Base-by-base conservation (phyloP, 2,329 filamentous ascomycete species). In the Leptographium radiaticola region DNA sequence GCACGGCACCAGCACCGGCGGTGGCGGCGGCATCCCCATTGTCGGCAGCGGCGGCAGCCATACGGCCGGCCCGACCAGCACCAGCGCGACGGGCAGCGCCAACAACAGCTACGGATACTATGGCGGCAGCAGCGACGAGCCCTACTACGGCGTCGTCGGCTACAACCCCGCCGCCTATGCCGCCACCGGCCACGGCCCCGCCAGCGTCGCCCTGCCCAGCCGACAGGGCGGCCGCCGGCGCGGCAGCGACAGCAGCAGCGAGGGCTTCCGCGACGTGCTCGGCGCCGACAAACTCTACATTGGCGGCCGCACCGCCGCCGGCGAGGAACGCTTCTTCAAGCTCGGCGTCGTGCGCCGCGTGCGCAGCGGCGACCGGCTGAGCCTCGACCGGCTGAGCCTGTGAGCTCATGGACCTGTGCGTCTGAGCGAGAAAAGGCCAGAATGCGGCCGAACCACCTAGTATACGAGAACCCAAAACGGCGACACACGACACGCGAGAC, bases 301-400 rank as follows among this genome's bases (percentile, higher is more conserved):
- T 53, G 86, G 86, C 25, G 86, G 86, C 8, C 72, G 84, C 63
- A 89, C 86, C 33, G 84, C 86, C 1, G 76, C 71, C 1, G 86
- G 86, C n/a, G 86, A 90, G 63, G 86, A 90, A 65, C 79, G 80
- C 62, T 89, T 88, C 70, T 90, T 89, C 67, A 88, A 88, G 70
- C 70, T 90, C 46, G 86, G 85, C 45, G 86, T 90, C 59, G 81
- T 90, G 49, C 79, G 82, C 65, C 72, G 85, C 53, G 81, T 87
- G 55, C 74, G 81, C 63, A 90, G 86, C 66, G 82, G 84, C 53
- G 86, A 89, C 64, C 76, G 86, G 44, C 67, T 89, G 61, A 89
- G 86, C 61, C 68, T 89, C 55, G 86, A 90, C 69, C 77, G 84
- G 53, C 67, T 90, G 66, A 89, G 86, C 63, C 72, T 90, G 69